Evolutionary conservation across 352 stramenopile genomes (phyloP), one percentile per base, ranked within the genome.

Genomic region (Phytophthora chlamydospora): DNA sequence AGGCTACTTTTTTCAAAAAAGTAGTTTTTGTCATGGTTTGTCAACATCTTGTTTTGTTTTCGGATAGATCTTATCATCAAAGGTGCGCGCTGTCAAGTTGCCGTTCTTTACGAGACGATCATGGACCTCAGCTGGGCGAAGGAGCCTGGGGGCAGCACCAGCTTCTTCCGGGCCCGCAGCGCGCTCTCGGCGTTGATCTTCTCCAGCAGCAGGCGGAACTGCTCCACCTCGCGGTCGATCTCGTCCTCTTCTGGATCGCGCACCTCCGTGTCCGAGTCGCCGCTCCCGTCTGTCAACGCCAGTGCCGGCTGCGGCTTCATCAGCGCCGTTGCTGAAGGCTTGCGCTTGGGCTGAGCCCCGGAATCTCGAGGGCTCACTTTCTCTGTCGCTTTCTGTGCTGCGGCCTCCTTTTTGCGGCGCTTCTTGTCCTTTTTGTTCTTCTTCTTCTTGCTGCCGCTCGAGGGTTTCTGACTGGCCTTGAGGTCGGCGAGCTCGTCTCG

Each of bases 391-490:
- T 72, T 75, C 50, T 67, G 59, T 10, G 66, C 66, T 21, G 75
- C 71, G 12, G 73, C 64, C 39, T 86, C 76, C 54, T 90, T 86
- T 42, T 78, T 82, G 53, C 85, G 84, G 45, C 85, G 85, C 65
- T 90, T 91, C 49, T 88, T 83, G 50, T 90, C 85, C 55, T 85
- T 78, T 61, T 88, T 90, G 58, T 83, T 89, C 58, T 90, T 92
- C 64, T 90, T 92, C 54, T 75, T 89, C 33, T 63, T 74, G 51
- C 66, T 85, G 48, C 51, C 76, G 10, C 49, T 55, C 13, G 68
- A 65, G 32, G 76, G 73, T 53, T 89, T 84, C 48, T 88, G 71
- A 60, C 74, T 87, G 24, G 76, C 73, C 50, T 90, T 73, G 9
- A 90, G 68, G 34, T 89, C 82, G 36, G 80, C 78, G 14, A 91